phyloP scores from a whole-genome alignment of 192 early-diverging fungal genomes.

The Podochytrium sp. region DNA sequence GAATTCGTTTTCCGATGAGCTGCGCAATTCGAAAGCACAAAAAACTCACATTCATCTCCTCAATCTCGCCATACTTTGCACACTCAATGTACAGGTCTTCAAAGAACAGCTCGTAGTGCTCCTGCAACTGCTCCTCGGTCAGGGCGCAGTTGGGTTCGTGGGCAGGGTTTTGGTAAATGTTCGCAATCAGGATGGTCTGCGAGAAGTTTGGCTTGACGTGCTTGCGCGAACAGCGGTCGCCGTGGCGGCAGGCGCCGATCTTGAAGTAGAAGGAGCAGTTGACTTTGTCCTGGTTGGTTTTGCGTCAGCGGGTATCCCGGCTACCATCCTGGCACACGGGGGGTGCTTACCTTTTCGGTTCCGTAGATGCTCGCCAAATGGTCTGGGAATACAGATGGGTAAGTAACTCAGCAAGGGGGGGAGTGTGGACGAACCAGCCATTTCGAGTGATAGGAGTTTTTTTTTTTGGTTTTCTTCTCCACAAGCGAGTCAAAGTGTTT shows the following conservation, averaged over 20 bases:
- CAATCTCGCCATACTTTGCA: slow-evolving; percentile 94
- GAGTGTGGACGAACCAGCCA: neutral
- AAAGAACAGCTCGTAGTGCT: slow-evolving; percentile 94
- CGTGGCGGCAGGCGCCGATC: slow-evolving; percentile 97
- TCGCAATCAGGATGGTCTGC: slow-evolving; percentile 91
- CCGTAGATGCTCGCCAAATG: slow-evolving; percentile 82
- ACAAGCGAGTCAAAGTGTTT: neutral
- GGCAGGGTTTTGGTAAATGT: slow-evolving; percentile 93
- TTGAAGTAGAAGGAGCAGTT: slow-evolving; percentile 99
- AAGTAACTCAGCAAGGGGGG: neutral
- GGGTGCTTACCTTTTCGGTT: slow-evolving; percentile 92
- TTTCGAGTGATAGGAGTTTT: too few relatives aligned
- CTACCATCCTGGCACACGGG: neutral
- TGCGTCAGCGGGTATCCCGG: neutral
- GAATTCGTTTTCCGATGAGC: neutral
- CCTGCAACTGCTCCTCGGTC: slow-evolving; percentile 74
- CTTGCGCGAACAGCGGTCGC: slow-evolving; percentile 94
- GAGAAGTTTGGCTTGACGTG: slow-evolving; percentile 97
- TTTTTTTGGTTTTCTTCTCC: neutral
- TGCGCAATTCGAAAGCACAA: neutral
- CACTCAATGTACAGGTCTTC: slow-evolving; percentile 96
- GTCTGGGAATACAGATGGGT: slow-evolving; percentile 24
- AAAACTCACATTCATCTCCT: slow-evolving; percentile 79
- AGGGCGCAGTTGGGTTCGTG: slow-evolving; percentile 61
- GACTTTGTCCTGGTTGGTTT: slow-evolving; percentile 58